Base-by-base conservation (phyloP, 768 basidiomycete species). In the Favolaschia claudopus region DNA sequence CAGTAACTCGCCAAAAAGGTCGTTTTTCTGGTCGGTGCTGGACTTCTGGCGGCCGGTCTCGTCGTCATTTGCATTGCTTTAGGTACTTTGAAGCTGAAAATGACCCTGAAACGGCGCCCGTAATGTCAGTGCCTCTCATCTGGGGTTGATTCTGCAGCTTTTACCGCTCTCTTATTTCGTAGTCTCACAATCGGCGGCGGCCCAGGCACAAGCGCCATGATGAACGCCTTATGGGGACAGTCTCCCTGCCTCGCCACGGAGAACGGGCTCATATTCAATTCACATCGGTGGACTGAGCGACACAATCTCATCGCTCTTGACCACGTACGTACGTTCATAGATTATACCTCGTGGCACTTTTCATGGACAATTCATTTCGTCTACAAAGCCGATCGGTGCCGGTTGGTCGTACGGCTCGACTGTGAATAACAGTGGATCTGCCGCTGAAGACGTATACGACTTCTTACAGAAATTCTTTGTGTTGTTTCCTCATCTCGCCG, bases 381-480 rank as follows among this genome's bases (percentile, higher is more conserved):
- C 15, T 28, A 27, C 8, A 10, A 28, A 68, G 67, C 73, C 70
- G 25, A 64, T 72, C 22, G 70, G 70, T 13, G 70, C 61, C 7
- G 74, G 74, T 2, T 70, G 63, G 29, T 75, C 74, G 4, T 74
- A 72, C 47, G 74, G 73, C 1, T 33, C 58, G 1, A 28, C 15
- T 14, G 67, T 72, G 7, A 70, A 70, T 56, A 74, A 66, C 37
- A 72, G 69, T 39, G 65, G 64, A 0, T 53, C 42, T 27, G 70
- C 72, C 9, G 72, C 72, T 1, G 29, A 58, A 17, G 73, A 74
- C 57, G 69, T 71, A 20, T 74, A 74, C 56, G 74, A 73, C 59
- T 75, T 74, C 52, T 38, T 74, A 28, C 71, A 73, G 37, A 73
- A 71, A 38, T 73, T 74, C 61, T 74, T 63, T 55, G 46, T 45